phyloP scores from a whole-genome alignment of 345 rosid genomes.

The Brassica incana region DNA sequence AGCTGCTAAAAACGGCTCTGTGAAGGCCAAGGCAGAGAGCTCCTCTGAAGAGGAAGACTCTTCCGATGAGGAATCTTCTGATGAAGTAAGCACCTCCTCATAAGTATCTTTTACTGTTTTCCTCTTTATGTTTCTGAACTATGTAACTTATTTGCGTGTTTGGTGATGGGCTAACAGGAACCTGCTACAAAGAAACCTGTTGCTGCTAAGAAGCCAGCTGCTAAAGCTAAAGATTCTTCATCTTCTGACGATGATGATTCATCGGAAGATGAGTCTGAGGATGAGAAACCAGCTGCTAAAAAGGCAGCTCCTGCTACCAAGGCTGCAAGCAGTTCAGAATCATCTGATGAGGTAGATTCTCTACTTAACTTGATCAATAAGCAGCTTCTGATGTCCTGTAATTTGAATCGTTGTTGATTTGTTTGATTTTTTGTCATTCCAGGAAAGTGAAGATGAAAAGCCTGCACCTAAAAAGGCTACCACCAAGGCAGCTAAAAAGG shows the following conservation, averaged over 20 bases:
- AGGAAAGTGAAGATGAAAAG: slow-evolving; percentile 53
- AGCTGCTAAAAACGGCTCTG: slow-evolving; percentile 45
- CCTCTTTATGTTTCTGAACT: neutral
- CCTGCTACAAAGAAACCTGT: slow-evolving; percentile 27
- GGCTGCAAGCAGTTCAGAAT: slow-evolving; percentile 39
- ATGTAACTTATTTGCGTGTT: neutral
- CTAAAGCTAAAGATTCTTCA: slow-evolving; percentile 40
- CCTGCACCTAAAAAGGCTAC: slow-evolving; percentile 52
- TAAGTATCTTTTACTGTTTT: neutral
- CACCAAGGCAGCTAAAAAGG: slow-evolving; percentile 45
- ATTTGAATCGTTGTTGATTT: neutral
- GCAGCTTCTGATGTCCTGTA: neutral
- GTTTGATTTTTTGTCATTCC: neutral
- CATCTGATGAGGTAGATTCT: slow-evolving; percentile 37
- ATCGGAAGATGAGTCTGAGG: slow-evolving; percentile 37
- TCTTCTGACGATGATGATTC: slow-evolving; percentile 39
- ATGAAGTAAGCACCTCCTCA: slow-evolving; percentile 33
- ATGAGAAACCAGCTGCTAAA: slow-evolving; percentile 40
- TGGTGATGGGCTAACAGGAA: slow-evolving; percentile 30
- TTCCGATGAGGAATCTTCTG: slow-evolving; percentile 42
- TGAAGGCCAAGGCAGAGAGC: slow-evolving; percentile 45
- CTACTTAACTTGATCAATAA: neutral
- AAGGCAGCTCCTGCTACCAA: slow-evolving; percentile 36
- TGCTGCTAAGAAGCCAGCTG: slow-evolving; percentile 42
- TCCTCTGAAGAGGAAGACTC: slow-evolving; percentile 49